phyloP scores from a whole-genome alignment of 805 yeast genomes.

The Kazachstania kunashirensis region DNA sequence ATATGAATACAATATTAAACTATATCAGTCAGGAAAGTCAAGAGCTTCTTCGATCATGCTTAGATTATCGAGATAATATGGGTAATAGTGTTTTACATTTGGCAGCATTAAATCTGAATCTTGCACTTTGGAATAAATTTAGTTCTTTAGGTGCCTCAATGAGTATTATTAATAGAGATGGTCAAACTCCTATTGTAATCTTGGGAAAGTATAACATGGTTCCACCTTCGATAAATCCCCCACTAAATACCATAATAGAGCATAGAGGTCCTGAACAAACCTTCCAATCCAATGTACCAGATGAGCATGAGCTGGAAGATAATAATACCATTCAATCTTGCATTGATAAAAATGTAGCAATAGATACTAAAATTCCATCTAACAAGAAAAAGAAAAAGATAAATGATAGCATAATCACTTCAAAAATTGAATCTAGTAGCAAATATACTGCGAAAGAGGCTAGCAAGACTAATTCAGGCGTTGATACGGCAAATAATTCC shows the following conservation, averaged over 20 bases:
- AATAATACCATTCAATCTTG: too few species aligned
- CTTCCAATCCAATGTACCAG: too few species aligned
- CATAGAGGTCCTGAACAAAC: too few species aligned
- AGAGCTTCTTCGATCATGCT: conserved; percentile 43
- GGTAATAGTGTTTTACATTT: conserved; percentile 85
- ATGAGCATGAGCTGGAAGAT: too few species aligned
- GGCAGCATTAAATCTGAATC: conserved; percentile 38
- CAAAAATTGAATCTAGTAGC: too few species aligned
- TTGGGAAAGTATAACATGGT: conserved; percentile 22
- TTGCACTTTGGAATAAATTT: conserved; percentile 26
- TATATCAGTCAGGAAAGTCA: conserved; percentile 33
- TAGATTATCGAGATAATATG: conserved; percentile 67
- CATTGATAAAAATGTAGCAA: background rate
- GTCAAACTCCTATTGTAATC: conserved; percentile 25
- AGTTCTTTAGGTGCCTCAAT: conserved; percentile 27
- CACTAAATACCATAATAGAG: too few species aligned
- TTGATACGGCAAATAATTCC: background rate
- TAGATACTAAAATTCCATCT: too few species aligned
- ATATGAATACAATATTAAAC: conserved; percentile 41
- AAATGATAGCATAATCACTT: too few species aligned
- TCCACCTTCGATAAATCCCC: conserved; percentile 20
- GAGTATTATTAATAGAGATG: conserved; percentile 21
- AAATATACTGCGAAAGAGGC: too few species aligned
- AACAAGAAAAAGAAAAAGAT: too few species aligned
- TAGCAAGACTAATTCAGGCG: too few species aligned